A percentile compares a stretch with the other conserved stretches of the same genome.
phyloP scores from a whole-genome alignment of 2,329 filamentous ascomycete genomes.

The Cytospora paraplurivora region DNA sequence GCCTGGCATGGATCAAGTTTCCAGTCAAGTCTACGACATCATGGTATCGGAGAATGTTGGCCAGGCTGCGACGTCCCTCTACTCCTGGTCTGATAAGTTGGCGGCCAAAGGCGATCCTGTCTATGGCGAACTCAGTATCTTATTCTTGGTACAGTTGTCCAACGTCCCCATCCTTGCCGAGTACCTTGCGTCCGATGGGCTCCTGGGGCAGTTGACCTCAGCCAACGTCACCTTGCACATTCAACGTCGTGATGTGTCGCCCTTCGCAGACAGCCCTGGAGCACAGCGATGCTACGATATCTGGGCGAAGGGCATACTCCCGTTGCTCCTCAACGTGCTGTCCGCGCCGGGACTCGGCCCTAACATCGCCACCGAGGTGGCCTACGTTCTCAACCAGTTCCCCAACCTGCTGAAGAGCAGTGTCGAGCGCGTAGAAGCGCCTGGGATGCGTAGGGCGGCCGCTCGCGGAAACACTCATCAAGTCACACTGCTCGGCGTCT shows the following conservation, averaged over 20 bases:
- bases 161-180: slow-evolving; percentile 80
- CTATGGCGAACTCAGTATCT: slow-evolving; percentile 88
- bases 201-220: slow-evolving; percentile 76
- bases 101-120: slow-evolving; percentile 78
- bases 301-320: slow-evolving; percentile 86
- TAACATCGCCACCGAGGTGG: slow-evolving; percentile 80
- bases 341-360: slow-evolving; percentile 68
- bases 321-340: slow-evolving; percentile 85
- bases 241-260: slow-evolving; percentile 70
- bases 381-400: slow-evolving; percentile 87
- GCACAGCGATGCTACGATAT: slow-evolving; percentile 79
- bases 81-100: slow-evolving; percentile 90
- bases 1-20: slow-evolving; percentile 72
- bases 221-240: slow-evolving; percentile 80
- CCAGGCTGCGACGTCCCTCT: slow-evolving; percentile 82
- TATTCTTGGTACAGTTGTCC: slow-evolving; percentile 87
- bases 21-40: slow-evolving; percentile 70
- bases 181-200: slow-evolving; percentile 83
- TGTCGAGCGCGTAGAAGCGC: slow-evolving; percentile 69
- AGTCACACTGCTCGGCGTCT: slow-evolving; percentile 72
- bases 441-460: slow-evolving; percentile 55
- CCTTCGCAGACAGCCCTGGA: slow-evolving; percentile 72
- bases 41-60: slow-evolving; percentile 72
- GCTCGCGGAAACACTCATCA: slow-evolving; percentile 56
- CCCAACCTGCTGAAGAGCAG: slow-evolving; percentile 75